These are phyloP conservation scores for Nigrospora osmanthi DNA, from an alignment of 2,329 filamentous ascomycete genomes.

Conservation along the genomic window DNA sequence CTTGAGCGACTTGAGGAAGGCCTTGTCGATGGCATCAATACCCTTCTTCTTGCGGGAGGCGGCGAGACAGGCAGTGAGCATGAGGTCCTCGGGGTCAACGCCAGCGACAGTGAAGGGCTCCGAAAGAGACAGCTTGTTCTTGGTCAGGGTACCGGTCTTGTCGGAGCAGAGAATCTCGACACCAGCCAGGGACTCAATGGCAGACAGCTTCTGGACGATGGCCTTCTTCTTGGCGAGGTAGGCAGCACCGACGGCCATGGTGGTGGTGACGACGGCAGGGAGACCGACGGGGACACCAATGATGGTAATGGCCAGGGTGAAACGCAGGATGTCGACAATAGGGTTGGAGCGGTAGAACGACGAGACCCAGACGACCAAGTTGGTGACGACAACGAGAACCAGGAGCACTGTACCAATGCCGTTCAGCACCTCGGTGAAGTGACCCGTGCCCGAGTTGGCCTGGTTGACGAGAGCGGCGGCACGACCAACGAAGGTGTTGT, in stretches of 20 bases:
- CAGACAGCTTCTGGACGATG: constrained; percentile 86
- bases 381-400: constrained; percentile 71
- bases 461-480: constrained; percentile 79
- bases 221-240: constrained; percentile 90
- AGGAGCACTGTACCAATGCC: constrained; percentile 76
- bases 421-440: constrained; percentile 88
- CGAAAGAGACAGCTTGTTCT: constrained; percentile 84
- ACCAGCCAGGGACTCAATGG: constrained; percentile 86
- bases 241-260: constrained; percentile 88
- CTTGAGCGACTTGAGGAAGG: constrained; percentile 79
- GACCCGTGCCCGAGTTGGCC: constrained; percentile 66
- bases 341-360: constrained; percentile 81
- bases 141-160: constrained; percentile 89
- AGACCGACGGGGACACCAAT: constrained; percentile 91
- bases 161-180: constrained; percentile 92
- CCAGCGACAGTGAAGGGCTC: constrained; percentile 79
- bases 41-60: constrained; percentile 93
- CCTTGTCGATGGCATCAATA: constrained; percentile 92
- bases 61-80: constrained; percentile 85
- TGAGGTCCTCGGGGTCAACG: constrained; percentile 79
- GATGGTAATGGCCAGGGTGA: constrained; percentile 83
- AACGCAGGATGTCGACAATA: constrained; percentile 73
- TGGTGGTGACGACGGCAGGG: constrained; percentile 86
- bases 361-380: constrained; percentile 77
- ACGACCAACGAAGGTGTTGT: constrained; percentile 85